Percentiles rank a stretch among this genome's conserved stretches.
phyloP scores from a whole-genome alignment of 495 filamentous ascomycete genomes.

The Hypoxylon subgilvum region DNA sequence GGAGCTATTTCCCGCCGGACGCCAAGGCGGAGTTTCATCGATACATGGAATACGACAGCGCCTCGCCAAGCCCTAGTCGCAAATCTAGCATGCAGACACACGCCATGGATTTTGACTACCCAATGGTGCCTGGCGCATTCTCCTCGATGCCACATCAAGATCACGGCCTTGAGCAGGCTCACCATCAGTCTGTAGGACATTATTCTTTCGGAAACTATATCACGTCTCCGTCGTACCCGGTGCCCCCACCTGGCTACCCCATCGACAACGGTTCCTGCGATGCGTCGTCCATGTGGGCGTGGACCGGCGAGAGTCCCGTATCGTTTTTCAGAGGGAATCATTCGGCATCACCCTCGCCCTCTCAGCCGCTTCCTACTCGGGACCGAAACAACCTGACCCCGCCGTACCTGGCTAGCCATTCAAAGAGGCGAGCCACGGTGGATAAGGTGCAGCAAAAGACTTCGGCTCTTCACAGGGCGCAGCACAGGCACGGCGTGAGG shows the following conservation, averaged over 20 bases:
- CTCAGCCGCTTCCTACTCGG: slow-evolving; percentile 17
- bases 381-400: slow-evolving; percentile 21
- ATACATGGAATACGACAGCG: slow-evolving; percentile 33
- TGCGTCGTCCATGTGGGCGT: slow-evolving; percentile 29
- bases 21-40: slow-evolving; percentile 22
- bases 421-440: slow-evolving; percentile 33
- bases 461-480: slow-evolving; percentile 42
- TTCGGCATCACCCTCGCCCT: slow-evolving; percentile 30
- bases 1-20: slow-evolving; percentile 42
- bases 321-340: slow-evolving; percentile 27
- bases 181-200: slow-evolving; percentile 14
- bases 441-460: slow-evolving; percentile 43
- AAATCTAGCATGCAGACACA: slow-evolving; percentile 33
- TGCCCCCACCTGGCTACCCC: slow-evolving; percentile 14
- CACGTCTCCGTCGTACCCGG: slow-evolving; percentile 20
- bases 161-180: slow-evolving; percentile 9
- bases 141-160: slow-evolving; percentile 13
- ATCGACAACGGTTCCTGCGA: slow-evolving; percentile 16
- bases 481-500: slow-evolving; percentile 28
- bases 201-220: slow-evolving; percentile 29
- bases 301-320: slow-evolving; percentile 32
- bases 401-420: slow-evolving; percentile 23
- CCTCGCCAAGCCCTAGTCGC: slow-evolving; percentile 33
- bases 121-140: slow-evolving; percentile 11
- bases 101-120: slow-evolving; percentile 30